Evolutionary conservation across 768 basidiomycete genomes (phyloP), one percentile per base, ranked within the genome.

Genomic region (Nidularia pulvinata): DNA sequence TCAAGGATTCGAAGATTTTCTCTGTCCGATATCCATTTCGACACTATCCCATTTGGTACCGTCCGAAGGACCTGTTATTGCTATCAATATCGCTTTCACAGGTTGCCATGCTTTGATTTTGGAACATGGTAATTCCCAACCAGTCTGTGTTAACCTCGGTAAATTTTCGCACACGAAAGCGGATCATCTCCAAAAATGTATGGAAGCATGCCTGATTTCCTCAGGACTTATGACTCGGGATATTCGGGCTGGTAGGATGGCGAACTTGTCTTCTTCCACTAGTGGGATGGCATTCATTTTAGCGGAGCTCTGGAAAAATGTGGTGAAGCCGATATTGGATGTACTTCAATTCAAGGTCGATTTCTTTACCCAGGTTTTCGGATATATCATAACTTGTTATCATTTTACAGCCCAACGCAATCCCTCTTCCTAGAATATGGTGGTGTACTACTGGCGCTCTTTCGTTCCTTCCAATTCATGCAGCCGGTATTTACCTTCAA

Each of bases 1-100:
- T 35, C 50, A 47, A 7, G 57, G 50, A 1, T 63, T 64, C 45
- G 59, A 64, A 16, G 45, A 54, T 11, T 60, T 65, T 43, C 55
- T 65, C 37, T 52, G 55, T 19, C 60, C 62, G 4, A 49, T 51
- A 30, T 43, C 5, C 49, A 49, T 6, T 62, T 59, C 34, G 33
- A 34, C n/a, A 43, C 32, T 11, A 35, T 62, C 7, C 35, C 33
- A 34, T 19, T 7, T 43, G 33, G 56, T 54, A 32, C 56, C 58
- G 44, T 37, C 50, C 16, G 30, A 45, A 14, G 61, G 61, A 9
- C 55, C 58, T 5, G 47, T 62, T 6, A 50, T 59, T 16, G 36
- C 58, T 13, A 50, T 62, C 35, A 62, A 56, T 49, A 50, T 42
- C 42, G 55, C 47, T 47, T 11, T 19, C 11, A 37, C 36, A 33